phyloP scores from a whole-genome alignment of 805 yeast species.

The Kodamaea laetipori region DNA sequence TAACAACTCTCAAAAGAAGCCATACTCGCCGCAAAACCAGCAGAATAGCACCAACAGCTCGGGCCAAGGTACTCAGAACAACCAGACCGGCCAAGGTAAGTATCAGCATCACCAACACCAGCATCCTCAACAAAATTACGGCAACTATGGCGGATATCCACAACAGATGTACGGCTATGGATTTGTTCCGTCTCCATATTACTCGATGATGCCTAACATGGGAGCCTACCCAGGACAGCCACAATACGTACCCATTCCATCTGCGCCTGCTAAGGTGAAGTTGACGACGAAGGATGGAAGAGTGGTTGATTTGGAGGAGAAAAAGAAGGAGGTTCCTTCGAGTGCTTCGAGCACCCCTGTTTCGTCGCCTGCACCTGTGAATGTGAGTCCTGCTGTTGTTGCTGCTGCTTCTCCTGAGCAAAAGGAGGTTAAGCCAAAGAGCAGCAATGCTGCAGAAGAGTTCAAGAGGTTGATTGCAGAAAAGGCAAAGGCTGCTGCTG shows the following conservation, averaged over 20 bases:
- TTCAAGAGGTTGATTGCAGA: constrained; percentile 39
- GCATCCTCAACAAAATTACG: constrained; percentile 16
- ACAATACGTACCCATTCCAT: constrained; percentile 15
- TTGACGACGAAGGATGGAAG: constrained; percentile 47
- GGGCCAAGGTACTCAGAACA: constrained; percentile 7
- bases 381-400: constrained; percentile 17
- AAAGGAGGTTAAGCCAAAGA: constrained; percentile 15
- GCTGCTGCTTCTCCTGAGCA: constrained; percentile 17
- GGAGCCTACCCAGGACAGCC: constrained; percentile 10
- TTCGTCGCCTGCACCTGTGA: constrained; percentile 31
- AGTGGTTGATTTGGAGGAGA: constrained; percentile 44
- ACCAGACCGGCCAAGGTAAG: constrained; percentile 19
- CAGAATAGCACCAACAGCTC: not conserved
- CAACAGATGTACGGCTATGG: constrained; percentile 31
- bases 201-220: constrained; percentile 24
- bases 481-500: constrained; percentile 27
- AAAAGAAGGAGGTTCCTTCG: constrained; percentile 32
- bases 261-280: constrained; percentile 31
- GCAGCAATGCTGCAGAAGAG: constrained; percentile 33
- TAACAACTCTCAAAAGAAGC: constrained; percentile 8
- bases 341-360: constrained; percentile 32
- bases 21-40: constrained; percentile 6
- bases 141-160: constrained; percentile 25
- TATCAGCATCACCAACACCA: constrained; percentile 10
- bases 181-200: constrained; percentile 29